These are phyloP conservation scores for Dendrobium officinale DNA, from an alignment of 106 monocot species.

Conservation along the genomic window DNA sequence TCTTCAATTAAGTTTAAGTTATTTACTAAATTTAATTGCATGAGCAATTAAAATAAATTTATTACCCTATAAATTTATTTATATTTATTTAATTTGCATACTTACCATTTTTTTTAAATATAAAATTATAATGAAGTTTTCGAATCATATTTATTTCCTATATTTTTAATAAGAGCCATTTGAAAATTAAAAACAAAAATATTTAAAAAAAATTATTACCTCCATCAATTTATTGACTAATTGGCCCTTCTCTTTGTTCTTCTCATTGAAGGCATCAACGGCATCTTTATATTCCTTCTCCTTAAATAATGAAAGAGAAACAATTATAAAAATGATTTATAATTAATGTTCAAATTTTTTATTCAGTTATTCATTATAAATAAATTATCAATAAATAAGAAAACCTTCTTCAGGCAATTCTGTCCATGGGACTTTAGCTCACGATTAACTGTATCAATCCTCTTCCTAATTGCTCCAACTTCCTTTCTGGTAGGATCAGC, in stretches of 20 bases:
- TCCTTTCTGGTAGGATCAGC: slow-evolving; percentile 89
- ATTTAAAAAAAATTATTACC: slow-evolving; percentile 26
- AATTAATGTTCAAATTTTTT: not conserved
- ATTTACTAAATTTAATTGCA: no score
- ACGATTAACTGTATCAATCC: slow-evolving; percentile 63
- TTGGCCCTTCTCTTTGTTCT: slow-evolving; percentile 67
- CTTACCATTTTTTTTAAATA: no score
- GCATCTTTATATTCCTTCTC: slow-evolving; percentile 79
- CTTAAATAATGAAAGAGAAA: slow-evolving; percentile 19
- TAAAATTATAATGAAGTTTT: no score
- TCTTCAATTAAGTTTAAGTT: no score
- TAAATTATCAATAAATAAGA: not conserved
- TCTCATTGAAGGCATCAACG: slow-evolving; percentile 65
- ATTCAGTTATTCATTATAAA: not conserved
- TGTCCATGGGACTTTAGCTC: slow-evolving; percentile 85
- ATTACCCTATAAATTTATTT: no score
- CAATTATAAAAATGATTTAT: not conserved
- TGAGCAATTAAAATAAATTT: no score
- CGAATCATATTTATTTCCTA: no score
- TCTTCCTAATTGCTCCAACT: slow-evolving; percentile 59
- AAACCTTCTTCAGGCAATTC: slow-evolving; percentile 76
- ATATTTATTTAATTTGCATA: no score
- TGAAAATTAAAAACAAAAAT: not conserved
- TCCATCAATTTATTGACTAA: slow-evolving; percentile 59
- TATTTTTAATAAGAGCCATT: no score